phyloP scores from a whole-genome alignment of 139 green algal genomes.

The Dunaliella primolecta region DNA sequence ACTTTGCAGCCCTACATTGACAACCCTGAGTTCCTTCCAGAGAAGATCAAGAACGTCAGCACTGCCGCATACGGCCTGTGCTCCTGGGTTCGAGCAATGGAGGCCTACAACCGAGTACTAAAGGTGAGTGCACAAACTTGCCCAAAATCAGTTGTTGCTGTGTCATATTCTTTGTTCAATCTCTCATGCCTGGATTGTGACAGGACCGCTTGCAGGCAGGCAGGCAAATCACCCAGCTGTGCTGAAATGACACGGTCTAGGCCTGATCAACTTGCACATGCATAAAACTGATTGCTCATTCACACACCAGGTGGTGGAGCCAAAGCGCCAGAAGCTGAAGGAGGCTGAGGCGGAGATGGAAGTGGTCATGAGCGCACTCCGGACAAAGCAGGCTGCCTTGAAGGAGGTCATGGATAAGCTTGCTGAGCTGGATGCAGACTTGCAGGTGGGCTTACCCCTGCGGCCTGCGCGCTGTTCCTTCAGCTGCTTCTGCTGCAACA shows the following conservation, averaged over 20 bases:
- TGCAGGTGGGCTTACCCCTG: constrained; percentile 44
- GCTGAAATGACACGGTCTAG: too few relatives aligned
- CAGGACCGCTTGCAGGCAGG: too few relatives aligned
- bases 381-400: constrained; percentile 69
- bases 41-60: constrained; percentile 51
- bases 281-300: too few relatives aligned
- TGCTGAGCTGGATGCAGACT: constrained; percentile 67
- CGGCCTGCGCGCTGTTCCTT: too few relatives aligned
- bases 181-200: too few relatives aligned
- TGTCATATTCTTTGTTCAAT: too few relatives aligned
- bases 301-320: constrained; percentile 67
- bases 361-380: constrained; percentile 67
- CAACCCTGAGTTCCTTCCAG: constrained; percentile 50
- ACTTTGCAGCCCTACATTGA: constrained; percentile 40
- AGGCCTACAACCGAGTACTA: constrained; percentile 68
- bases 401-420: constrained; percentile 76
- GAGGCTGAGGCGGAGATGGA: constrained; percentile 59
- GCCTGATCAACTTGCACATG: too few relatives aligned
- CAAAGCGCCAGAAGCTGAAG: constrained; percentile 64
- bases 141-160: too few relatives aligned
- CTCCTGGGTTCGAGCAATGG: constrained; percentile 70
- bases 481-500: too few relatives aligned
- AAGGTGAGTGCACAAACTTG: constrained; percentile 22
- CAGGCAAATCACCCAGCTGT: too few relatives aligned
- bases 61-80: constrained; percentile 72